Evolutionary conservation across 495 filamentous ascomycete species (phyloP).

Genomic region (Daldinia caldariorum): DNA sequence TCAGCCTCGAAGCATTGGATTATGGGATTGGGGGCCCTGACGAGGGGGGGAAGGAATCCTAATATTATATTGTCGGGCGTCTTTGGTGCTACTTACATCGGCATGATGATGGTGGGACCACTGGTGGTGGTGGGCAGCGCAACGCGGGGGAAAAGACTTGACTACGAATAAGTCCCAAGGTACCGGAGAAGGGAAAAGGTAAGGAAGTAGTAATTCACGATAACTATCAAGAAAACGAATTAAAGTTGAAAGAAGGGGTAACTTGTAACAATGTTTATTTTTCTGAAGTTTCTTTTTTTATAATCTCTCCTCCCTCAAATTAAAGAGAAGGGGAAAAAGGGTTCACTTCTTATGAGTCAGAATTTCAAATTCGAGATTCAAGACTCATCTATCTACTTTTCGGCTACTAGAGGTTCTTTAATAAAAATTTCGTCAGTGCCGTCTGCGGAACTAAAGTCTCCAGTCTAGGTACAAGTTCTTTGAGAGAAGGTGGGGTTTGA

Average conservation of each 20-base stretch:
- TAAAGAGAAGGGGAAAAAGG: background rate
- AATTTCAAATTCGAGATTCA: conserved; percentile 7
- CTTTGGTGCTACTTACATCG: conserved; percentile 43
- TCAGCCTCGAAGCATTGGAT: conserved; percentile 1
- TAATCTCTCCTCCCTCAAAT: background rate
- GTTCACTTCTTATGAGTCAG: conserved; percentile 44
- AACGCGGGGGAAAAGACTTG: conserved; percentile 5
- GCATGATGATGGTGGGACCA: conserved; percentile 43
- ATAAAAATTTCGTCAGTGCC: conserved; percentile 36
- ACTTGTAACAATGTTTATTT: background rate
- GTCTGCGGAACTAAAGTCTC: conserved; percentile 13
- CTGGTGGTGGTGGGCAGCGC: background rate
- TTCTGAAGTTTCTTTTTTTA: background rate
- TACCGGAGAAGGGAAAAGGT: background rate
- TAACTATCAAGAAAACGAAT: background rate
- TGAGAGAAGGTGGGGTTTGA: conserved; percentile 36
- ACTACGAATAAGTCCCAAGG: background rate
- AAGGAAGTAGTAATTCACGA: conserved; percentile 1
- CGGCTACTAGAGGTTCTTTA: conserved; percentile 28
- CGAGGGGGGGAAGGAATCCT: conserved; percentile 3
- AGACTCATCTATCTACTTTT: background rate
- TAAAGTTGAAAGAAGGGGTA: background rate
- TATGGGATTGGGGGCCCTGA: conserved; percentile 17
- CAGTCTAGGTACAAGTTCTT: background rate
- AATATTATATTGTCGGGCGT: conserved; percentile 11